These are phyloP conservation scores for Dentipellis sp. DNA, from an alignment of 768 basidiomycete species.

Conservation along the genomic window DNA sequence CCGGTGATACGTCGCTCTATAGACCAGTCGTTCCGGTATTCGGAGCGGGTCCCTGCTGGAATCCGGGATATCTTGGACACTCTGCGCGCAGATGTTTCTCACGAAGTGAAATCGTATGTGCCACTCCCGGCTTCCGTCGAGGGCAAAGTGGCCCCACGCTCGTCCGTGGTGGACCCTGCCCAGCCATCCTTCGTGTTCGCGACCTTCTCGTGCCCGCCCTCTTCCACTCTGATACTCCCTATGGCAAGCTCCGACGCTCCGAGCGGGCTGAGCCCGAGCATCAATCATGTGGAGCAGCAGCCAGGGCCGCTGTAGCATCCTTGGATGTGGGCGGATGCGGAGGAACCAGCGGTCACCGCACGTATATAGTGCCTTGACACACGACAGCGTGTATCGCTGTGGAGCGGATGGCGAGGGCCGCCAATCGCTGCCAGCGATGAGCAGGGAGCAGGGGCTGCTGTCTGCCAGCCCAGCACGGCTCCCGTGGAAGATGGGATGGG, in stretches of 20 bases:
- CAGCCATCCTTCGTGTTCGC: conserved; percentile 7
- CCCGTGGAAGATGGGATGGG: too few relatives aligned
- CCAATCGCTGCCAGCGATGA: not conserved
- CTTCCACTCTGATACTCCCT: not conserved
- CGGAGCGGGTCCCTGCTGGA: conserved; percentile 1
- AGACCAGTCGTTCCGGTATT: conserved; percentile 8
- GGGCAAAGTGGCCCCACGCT: not conserved
- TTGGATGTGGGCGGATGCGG: too few relatives aligned
- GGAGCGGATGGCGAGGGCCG: not conserved
- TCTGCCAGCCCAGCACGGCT: too few relatives aligned
- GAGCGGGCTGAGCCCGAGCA: not conserved
- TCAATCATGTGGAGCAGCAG: not conserved
- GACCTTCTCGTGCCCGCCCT: conserved; percentile 23
- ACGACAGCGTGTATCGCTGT: not conserved
- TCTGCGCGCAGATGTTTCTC: conserved; percentile 35
- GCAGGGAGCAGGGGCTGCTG: not conserved
- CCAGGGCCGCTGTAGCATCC: not conserved
- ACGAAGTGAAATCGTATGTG: conserved; percentile 56
- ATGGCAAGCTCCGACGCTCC: not conserved
- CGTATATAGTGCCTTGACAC: too few relatives aligned
- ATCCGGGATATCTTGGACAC: not conserved
- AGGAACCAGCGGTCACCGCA: too few relatives aligned
- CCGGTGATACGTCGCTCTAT: conserved; percentile 3
- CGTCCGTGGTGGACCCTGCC: conserved; percentile 2
- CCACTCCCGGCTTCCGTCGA: conserved; percentile 12